Evolutionary conservation across 352 stramenopile genomes (phyloP).

Genomic region (Pythium guiyangense): DNA sequence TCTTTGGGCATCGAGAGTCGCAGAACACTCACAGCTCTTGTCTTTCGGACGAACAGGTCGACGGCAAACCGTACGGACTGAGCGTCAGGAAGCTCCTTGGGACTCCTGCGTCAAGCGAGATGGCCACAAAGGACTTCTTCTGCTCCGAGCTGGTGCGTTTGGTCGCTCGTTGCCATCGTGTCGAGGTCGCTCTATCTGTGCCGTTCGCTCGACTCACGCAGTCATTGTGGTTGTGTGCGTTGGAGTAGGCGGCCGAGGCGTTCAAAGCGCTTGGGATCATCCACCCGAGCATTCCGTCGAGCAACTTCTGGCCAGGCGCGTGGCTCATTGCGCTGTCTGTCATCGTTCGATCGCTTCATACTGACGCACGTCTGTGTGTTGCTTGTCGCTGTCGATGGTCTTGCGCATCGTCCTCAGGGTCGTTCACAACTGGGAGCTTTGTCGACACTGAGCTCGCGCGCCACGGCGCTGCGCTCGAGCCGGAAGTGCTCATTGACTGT

Average conservation of each 20-base stretch:
- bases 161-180: neutral
- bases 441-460: constrained; percentile 43
- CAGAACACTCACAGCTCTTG: neutral
- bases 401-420: constrained; percentile 23
- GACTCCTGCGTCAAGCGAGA: constrained; percentile 10
- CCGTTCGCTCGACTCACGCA: neutral
- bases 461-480: constrained; percentile 36
- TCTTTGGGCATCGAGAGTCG: neutral
- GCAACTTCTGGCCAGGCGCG: constrained; percentile 52
- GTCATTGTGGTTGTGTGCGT: neutral
- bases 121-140: constrained; percentile 33
- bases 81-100: constrained; percentile 45
- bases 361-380: neutral
- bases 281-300: constrained; percentile 23
- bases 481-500: constrained; percentile 50
- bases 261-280: constrained; percentile 56
- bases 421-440: constrained; percentile 42
- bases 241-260: constrained; percentile 36
- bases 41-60: constrained; percentile 18
- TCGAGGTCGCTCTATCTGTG: neutral
- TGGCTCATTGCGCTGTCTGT: neutral
- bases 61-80: constrained; percentile 46
- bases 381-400: no score
- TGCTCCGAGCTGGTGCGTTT: constrained; percentile 69
- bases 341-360: neutral